These are phyloP conservation scores for Leucosporidium scottii DNA, from an alignment of 768 basidiomycete genomes.

Conservation along the genomic window DNA sequence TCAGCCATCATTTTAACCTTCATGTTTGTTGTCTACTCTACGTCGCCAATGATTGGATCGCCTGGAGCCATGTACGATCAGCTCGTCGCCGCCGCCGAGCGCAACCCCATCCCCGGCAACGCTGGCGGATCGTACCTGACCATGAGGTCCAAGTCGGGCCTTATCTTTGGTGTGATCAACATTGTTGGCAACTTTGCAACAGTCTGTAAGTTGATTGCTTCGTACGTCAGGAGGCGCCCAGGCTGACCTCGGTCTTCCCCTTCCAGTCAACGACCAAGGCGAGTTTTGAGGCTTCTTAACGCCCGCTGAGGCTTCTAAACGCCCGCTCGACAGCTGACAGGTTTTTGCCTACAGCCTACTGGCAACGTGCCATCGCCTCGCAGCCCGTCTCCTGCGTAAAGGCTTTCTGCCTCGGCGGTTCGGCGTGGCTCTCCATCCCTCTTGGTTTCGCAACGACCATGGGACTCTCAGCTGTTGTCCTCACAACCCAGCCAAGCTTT, in stretches of 20 bases:
- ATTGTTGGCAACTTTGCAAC: conserved; percentile 64
- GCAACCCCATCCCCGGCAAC: conserved; percentile 53
- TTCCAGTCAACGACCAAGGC: conserved; percentile 23
- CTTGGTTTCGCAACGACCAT: conserved; percentile 5
- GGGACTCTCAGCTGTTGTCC: conserved; percentile 2
- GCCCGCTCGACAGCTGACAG: too few relatives aligned
- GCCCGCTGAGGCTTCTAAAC: too few relatives aligned
- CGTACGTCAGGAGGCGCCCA: too few relatives aligned
- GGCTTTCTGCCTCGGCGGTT: conserved; percentile 79
- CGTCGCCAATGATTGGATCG: conserved; percentile 70
- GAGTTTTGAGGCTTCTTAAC: not conserved
- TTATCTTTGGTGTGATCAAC: conserved; percentile 52
- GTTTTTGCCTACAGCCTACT: too few relatives aligned
- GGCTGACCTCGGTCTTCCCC: too few relatives aligned
- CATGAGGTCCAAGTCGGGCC: conserved; percentile 64
- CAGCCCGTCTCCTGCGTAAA: conserved; percentile 76
- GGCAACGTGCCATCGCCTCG: conserved; percentile 78
- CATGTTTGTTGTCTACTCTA: conserved; percentile 73
- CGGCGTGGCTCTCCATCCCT: conserved; percentile 70
- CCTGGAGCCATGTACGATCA: conserved; percentile 41
- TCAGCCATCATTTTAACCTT: conserved; percentile 18
- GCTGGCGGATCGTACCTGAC: conserved; percentile 78
- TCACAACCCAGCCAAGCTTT: not conserved
- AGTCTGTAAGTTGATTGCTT: conserved; percentile 39
- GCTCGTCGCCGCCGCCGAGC: not conserved